Evolutionary conservation across 768 basidiomycete genomes (phyloP).

Genomic region (Lentinus tigrinus): DNA sequence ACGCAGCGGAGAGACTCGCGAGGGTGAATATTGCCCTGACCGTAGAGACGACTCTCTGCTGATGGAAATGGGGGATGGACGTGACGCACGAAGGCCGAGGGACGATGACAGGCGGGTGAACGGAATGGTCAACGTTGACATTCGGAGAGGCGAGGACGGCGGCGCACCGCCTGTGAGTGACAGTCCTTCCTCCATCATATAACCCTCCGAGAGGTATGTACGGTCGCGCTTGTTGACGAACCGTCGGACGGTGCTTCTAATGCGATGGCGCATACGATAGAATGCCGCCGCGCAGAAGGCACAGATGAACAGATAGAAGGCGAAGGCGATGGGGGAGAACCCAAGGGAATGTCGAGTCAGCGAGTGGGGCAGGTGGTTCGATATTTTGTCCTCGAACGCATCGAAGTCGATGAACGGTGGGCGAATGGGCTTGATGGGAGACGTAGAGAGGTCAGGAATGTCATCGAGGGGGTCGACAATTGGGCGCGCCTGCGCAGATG

Average conservation of each 20-base stretch:
- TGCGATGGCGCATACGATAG: constrained; percentile 58
- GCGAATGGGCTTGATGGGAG: constrained; percentile 62
- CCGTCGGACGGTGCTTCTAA: constrained; percentile 44
- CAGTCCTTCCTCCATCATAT: constrained; percentile 33
- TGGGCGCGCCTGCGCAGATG: constrained; percentile 47
- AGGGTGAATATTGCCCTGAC: constrained; percentile 24
- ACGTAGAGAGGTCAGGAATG: constrained; percentile 48
- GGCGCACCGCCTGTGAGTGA: constrained; percentile 30
- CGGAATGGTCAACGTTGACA: constrained; percentile 28
- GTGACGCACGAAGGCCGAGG: constrained; percentile 10
- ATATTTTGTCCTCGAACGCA: constrained; percentile 60
- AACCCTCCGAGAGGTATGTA: constrained; percentile 23
- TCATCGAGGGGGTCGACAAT: constrained; percentile 75
- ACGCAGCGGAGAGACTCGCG: constrained; percentile 27
- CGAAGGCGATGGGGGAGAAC: constrained; percentile 65
- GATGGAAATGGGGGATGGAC: constrained; percentile 20
- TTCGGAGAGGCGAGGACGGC: constrained; percentile 48
- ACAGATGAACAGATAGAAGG: constrained; percentile 52
- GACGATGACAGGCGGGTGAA: constrained; percentile 20
- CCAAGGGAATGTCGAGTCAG: constrained; percentile 66
- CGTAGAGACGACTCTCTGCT: constrained; percentile 20
- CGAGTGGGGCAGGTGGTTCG: constrained; percentile 64
- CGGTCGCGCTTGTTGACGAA: constrained; percentile 32
- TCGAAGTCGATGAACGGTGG: constrained; percentile 60
- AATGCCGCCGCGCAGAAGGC: constrained; percentile 42